phyloP scores from a whole-genome alignment of 2,329 filamentous ascomycete species.

The Beauveria caledonica region DNA sequence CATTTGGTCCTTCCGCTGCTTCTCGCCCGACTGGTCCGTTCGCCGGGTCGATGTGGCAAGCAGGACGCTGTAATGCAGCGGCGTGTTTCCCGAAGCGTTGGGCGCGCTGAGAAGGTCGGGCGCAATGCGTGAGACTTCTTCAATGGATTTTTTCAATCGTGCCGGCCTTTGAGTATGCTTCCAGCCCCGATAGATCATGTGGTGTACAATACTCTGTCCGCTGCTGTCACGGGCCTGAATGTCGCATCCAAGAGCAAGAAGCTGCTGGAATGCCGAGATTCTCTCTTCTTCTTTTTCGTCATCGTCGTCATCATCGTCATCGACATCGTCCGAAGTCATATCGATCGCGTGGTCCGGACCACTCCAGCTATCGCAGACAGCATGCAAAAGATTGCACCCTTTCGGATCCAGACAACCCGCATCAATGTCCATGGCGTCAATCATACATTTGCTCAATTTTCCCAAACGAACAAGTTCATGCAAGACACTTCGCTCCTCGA shows the following conservation, averaged over 20 bases:
- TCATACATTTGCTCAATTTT: background rate
- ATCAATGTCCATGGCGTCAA: background rate
- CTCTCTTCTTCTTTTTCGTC: background rate
- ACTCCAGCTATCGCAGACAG: background rate
- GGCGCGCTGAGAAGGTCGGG: background rate
- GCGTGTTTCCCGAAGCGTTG: background rate
- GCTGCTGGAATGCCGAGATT: background rate
- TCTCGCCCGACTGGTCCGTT: background rate
- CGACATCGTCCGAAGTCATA: background rate
- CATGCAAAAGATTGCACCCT: slow-evolving; percentile 1
- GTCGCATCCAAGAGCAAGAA: background rate
- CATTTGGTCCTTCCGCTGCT: background rate
- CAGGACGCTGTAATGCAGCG: slow-evolving; percentile 1
- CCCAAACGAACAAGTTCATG: slow-evolving; percentile 3
- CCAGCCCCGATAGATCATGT: background rate
- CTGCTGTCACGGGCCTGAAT: background rate
- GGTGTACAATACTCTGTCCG: slow-evolving; percentile 4
- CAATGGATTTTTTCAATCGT: background rate
- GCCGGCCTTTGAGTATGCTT: background rate
- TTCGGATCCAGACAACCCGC: background rate
- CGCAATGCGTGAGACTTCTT: background rate
- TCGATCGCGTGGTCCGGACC: background rate
- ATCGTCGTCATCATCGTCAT: background rate
- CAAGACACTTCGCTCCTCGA: background rate
- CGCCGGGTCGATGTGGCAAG: background rate